Percentiles rank a stretch among this genome's conserved stretches.
These are phyloP conservation scores for Wickerhamomyces ciferrii DNA, from an alignment of 805 yeast species.

Conservation along the genomic window DNA sequence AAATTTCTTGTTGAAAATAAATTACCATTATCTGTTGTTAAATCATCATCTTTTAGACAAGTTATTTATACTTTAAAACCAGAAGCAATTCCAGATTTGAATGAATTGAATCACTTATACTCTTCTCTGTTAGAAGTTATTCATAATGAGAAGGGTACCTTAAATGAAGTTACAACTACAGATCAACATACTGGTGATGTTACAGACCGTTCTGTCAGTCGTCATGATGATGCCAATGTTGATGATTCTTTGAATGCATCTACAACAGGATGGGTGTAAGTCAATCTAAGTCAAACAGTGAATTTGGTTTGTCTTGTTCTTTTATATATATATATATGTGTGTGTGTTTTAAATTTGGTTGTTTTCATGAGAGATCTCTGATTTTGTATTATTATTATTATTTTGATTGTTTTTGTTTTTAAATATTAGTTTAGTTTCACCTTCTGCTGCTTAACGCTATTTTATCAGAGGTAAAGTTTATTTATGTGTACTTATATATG, in stretches of 20 bases:
- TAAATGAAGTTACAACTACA: not conserved
- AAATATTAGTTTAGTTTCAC: not conserved
- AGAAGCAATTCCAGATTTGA: constrained; percentile 39
- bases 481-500: not conserved
- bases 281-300: too few relatives aligned
- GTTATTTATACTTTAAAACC: constrained; percentile 44
- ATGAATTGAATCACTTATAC: constrained; percentile 40
- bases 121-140: constrained; percentile 39
- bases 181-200: not conserved
- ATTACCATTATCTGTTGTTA: constrained; percentile 40
- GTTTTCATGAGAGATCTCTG: not conserved
- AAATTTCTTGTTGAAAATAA: constrained; percentile 48
- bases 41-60: constrained; percentile 46
- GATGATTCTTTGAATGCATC: constrained; percentile 3
- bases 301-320: not conserved
- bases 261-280: constrained; percentile 2
- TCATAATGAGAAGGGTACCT: constrained; percentile 9
- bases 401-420: not conserved
- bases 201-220: not conserved
- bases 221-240: constrained; percentile 1
- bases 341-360: not conserved
- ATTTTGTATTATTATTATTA: not conserved
- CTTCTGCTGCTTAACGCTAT: too few relatives aligned
- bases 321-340: not conserved
- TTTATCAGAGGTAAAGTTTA: too few relatives aligned